Evolutionary conservation across 2,329 filamentous ascomycete genomes (phyloP).

Genomic region (Fusarium siculi): DNA sequence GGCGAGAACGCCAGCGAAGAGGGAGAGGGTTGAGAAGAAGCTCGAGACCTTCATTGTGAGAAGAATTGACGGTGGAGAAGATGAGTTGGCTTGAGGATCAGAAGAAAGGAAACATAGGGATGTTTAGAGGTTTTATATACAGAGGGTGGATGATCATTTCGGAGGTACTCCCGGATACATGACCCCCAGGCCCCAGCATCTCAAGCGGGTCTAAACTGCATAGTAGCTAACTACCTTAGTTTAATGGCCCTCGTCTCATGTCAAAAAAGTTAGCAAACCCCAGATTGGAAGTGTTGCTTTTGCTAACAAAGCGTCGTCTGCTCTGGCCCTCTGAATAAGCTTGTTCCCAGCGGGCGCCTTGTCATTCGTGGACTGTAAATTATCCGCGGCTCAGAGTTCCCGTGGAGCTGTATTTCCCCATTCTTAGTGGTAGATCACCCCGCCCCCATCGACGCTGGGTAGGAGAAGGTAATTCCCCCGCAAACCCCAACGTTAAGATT

Average conservation of each 20-base stretch:
- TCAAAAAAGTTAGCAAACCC: not conserved
- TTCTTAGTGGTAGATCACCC: constrained; percentile 33
- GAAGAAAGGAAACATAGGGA: not conserved
- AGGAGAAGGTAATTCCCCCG: constrained; percentile 11
- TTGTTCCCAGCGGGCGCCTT: not conserved
- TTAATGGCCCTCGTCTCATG: not conserved
- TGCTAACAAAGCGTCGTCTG: not conserved
- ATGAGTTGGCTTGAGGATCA: not conserved
- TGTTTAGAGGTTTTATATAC: constrained; percentile 14
- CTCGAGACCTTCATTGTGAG: constrained; percentile 37
- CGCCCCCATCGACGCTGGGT: constrained; percentile 27
- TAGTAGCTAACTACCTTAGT: not conserved
- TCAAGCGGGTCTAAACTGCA: not conserved
- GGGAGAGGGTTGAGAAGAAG: constrained; percentile 30
- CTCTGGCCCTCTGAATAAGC: constrained; percentile 8
- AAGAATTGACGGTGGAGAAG: not conserved
- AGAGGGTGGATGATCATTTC: constrained; percentile 2
- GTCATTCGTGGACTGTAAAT: constrained; percentile 9
- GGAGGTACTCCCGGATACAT: constrained; percentile 13
- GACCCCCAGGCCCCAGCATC: constrained; percentile 3
- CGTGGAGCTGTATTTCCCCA: constrained; percentile 38
- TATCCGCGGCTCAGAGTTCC: constrained; percentile 33
- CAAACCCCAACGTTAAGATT: constrained; percentile 20
- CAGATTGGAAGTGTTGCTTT: not conserved
- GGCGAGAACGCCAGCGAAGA: constrained; percentile 34